phyloP scores from a whole-genome alignment of 495 filamentous ascomycete species.

The Podospora anserina region DNA sequence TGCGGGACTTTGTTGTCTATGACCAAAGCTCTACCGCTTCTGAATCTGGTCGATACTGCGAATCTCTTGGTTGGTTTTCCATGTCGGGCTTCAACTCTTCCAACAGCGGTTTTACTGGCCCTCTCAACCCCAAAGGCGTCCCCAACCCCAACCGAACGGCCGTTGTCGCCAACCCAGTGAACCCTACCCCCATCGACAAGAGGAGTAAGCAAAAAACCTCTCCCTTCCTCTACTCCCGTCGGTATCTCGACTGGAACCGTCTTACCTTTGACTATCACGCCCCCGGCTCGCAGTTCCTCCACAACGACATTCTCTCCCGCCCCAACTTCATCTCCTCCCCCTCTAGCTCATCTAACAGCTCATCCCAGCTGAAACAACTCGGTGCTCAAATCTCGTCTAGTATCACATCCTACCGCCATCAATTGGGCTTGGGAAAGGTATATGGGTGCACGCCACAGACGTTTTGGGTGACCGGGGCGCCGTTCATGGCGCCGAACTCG shows the following conservation, averaged over 20 bases:
- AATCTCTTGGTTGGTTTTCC: slow-evolving; percentile 81
- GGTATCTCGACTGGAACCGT: slow-evolving; percentile 85
- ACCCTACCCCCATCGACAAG: background rate
- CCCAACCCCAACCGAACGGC: slow-evolving; percentile 46
- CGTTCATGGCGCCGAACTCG: slow-evolving; percentile 57
- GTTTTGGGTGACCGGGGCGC: slow-evolving; percentile 64
- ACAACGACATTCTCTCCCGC: slow-evolving; percentile 38
- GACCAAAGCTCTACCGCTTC: slow-evolving; percentile 68
- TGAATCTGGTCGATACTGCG: slow-evolving; percentile 82
- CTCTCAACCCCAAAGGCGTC: slow-evolving; percentile 39
- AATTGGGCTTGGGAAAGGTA: slow-evolving; percentile 58
- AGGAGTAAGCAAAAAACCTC: slow-evolving; percentile 20
- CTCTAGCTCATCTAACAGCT: background rate
- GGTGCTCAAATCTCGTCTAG: slow-evolving; percentile 62
- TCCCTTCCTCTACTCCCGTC: slow-evolving; percentile 55
- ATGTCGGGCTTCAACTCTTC: slow-evolving; percentile 59
- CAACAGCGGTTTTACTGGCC: slow-evolving; percentile 30
- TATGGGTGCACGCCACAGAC: slow-evolving; percentile 71
- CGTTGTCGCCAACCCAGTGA: slow-evolving; percentile 14
- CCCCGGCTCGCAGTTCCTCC: slow-evolving; percentile 58
- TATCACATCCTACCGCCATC: slow-evolving; percentile 60
- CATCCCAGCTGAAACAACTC: background rate
- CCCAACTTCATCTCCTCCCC: background rate
- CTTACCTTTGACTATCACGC: slow-evolving; percentile 74
- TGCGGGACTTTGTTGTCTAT: slow-evolving; percentile 71